phyloP scores from a whole-genome alignment of 2,329 filamentous ascomycete genomes.

The Bipolaris gigantea region DNA sequence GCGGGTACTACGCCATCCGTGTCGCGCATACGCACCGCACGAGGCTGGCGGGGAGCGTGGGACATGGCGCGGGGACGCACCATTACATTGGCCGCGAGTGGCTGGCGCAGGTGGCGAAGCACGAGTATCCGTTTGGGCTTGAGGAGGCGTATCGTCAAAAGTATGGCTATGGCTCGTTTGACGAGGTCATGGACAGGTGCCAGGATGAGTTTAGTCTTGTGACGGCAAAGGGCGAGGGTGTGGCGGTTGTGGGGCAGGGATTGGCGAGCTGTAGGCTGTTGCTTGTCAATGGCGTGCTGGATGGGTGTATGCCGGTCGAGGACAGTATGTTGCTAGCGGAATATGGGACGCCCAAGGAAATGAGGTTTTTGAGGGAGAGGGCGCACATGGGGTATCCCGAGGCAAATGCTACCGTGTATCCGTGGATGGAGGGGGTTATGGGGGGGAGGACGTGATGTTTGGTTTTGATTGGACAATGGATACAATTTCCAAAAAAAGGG shows the following conservation, averaged over 20 bases:
- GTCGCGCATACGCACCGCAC: constrained; percentile 59
- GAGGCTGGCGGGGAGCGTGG: constrained; percentile 53
- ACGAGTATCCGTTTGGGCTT: constrained; percentile 63
- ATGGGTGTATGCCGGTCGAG: constrained; percentile 64
- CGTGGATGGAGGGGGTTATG: constrained; percentile 40
- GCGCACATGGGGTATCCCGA: constrained; percentile 53
- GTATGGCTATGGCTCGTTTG: constrained; percentile 44
- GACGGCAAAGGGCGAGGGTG: constrained; percentile 55
- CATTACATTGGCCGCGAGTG: constrained; percentile 60
- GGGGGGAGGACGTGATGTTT: neutral
- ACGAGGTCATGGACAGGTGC: constrained; percentile 52
- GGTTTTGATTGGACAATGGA: too few species aligned
- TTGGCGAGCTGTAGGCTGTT: constrained; percentile 53
- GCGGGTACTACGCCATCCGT: constrained; percentile 61
- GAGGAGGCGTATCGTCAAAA: constrained; percentile 53
- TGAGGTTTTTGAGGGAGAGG: constrained; percentile 47
- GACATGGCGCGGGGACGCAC: constrained; percentile 59
- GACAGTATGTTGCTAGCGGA: constrained; percentile 58
- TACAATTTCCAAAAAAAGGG: too few species aligned
- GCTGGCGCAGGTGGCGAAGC: constrained; percentile 55
- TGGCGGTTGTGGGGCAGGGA: constrained; percentile 39
- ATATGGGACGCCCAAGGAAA: constrained; percentile 57
- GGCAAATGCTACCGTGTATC: constrained; percentile 35
- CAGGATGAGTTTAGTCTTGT: constrained; percentile 57
- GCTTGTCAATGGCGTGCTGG: constrained; percentile 59